Conservation (phyloP, 306 rosid genomes). For the Dryas octopetala region DNA sequence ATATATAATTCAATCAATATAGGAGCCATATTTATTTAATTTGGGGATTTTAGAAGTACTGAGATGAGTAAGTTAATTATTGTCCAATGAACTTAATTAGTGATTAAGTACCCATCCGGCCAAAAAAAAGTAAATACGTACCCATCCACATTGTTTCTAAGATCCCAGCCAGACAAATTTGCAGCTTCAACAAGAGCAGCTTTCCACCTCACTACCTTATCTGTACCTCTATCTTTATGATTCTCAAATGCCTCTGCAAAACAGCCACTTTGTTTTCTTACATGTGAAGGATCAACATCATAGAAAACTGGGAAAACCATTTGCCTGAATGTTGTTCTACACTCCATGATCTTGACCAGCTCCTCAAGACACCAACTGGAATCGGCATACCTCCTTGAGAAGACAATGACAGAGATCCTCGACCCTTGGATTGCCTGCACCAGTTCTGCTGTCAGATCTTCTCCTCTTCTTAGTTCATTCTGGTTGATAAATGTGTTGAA, state of each 20-base stretch:
- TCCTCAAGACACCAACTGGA: constrained; percentile 12
- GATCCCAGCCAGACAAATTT: background rate
- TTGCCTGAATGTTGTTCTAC: background rate
- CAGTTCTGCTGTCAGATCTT: too few relatives aligned
- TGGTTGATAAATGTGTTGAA: background rate
- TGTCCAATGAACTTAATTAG: too few relatives aligned
- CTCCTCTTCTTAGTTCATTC: background rate
- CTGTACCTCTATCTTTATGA: background rate
- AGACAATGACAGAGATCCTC: background rate
- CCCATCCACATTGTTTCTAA: background rate
- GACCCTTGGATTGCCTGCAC: background rate
- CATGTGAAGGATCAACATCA: background rate
- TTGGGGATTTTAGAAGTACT: too few relatives aligned
- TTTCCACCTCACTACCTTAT: background rate
- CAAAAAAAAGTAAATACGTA: too few relatives aligned
- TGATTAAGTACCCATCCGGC: too few relatives aligned
- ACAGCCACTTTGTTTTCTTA: background rate
- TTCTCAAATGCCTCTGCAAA: background rate
- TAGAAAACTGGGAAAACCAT: background rate
- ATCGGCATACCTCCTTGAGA: background rate
- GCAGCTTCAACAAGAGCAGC: background rate
- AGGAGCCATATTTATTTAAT: too few relatives aligned
- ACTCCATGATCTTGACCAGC: background rate
- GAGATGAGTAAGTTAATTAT: too few relatives aligned
- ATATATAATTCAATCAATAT: too few relatives aligned